Conservation (phyloP, 2,329 filamentous ascomycete species). For the Mycosphaerella arachidis region DNA sequence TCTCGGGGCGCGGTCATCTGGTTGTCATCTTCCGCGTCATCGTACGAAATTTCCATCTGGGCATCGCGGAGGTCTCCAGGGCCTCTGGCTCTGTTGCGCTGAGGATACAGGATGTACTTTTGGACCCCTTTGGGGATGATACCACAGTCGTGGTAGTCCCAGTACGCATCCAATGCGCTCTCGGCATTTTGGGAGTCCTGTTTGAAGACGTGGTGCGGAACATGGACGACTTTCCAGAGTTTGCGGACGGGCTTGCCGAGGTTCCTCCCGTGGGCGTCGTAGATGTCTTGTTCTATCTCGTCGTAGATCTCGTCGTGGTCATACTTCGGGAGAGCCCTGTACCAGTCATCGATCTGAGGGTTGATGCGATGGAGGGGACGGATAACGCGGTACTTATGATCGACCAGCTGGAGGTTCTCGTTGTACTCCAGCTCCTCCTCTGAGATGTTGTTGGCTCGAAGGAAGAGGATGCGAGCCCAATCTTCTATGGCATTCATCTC, state of each 20-base stretch:
- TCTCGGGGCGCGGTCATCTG: neutral
- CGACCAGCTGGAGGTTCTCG: neutral
- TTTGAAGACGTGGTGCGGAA: neutral
- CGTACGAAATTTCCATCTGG: too few relatives aligned
- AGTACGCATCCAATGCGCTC: neutral
- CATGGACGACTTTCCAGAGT: neutral
- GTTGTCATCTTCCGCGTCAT: neutral
- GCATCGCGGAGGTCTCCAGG: neutral
- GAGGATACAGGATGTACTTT: neutral
- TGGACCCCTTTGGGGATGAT: neutral
- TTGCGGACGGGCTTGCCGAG: neutral
- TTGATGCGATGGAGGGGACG: neutral
- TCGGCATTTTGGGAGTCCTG: neutral
- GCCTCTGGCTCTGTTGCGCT: neutral
- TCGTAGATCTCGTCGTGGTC: neutral
- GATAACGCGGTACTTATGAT: neutral
- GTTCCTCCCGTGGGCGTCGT: neutral
- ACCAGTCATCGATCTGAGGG: neutral
- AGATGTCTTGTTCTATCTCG: neutral
- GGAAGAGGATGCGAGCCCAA: neutral
- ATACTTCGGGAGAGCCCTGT: neutral
- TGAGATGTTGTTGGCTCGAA: neutral
- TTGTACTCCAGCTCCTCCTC: neutral
- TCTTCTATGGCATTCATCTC: neutral
- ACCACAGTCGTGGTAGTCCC: neutral